Conservation (phyloP, 768 basidiomycete genomes). For the Russula sp. region DNA sequence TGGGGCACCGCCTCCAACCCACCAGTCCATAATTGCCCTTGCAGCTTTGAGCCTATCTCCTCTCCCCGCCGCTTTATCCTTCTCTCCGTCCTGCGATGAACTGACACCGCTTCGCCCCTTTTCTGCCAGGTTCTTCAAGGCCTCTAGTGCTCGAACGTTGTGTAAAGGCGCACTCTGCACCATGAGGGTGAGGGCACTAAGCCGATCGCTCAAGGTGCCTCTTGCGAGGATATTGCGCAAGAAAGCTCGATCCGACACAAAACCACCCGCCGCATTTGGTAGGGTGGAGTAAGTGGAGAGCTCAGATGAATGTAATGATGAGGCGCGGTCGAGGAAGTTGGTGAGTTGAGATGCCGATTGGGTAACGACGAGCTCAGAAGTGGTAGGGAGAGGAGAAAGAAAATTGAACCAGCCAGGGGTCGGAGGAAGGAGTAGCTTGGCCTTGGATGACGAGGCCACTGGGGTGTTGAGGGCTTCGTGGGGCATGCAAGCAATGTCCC, state of each 20-base stretch:
- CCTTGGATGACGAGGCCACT: constrained; percentile 8
- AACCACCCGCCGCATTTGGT: constrained; percentile 30
- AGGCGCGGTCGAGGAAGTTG: constrained; percentile 39
- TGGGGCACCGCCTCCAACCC: constrained; percentile 91
- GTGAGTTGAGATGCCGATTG: constrained; percentile 40
- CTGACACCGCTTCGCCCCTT: constrained; percentile 66
- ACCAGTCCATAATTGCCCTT: constrained; percentile 94
- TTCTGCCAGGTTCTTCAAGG: constrained; percentile 68
- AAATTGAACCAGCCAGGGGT: constrained; percentile 50
- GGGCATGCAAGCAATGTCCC: not conserved
- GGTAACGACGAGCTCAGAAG: constrained; percentile 26
- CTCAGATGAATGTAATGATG: constrained; percentile 38
- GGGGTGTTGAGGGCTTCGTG: not conserved
- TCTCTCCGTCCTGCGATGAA: constrained; percentile 9
- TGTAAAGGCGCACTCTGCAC: constrained; percentile 62
- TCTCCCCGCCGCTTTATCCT: constrained; percentile 39
- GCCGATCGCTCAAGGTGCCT: constrained; percentile 33
- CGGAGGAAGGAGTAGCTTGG: constrained; percentile 28
- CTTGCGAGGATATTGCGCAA: constrained; percentile 8
- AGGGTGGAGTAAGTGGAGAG: constrained; percentile 50
- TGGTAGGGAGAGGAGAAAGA: constrained; percentile 34
- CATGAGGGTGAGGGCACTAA: constrained; percentile 36
- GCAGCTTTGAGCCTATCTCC: constrained; percentile 89
- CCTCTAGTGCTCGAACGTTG: constrained; percentile 73
- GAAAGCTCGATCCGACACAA: constrained; percentile 5